phyloP scores from a whole-genome alignment of 2,329 filamentous ascomycete species.

The Parafenestella ontariensis region DNA sequence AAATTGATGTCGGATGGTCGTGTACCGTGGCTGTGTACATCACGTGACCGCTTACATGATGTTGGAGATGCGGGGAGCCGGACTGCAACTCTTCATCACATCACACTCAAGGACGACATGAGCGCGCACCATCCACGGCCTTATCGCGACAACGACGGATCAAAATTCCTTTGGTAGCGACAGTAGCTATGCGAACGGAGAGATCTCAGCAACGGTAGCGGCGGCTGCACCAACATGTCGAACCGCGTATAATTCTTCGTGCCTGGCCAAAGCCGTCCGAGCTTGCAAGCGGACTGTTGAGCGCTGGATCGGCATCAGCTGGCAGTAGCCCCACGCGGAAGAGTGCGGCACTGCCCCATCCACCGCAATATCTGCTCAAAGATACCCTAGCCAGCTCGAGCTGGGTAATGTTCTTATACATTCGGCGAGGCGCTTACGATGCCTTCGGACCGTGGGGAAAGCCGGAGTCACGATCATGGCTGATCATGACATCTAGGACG shows the following conservation, averaged over 20 bases:
- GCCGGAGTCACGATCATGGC: constrained; percentile 21
- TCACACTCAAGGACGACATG: constrained; percentile 1
- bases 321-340: constrained; percentile 13
- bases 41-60: background rate
- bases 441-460: constrained; percentile 32
- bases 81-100: constrained; percentile 4
- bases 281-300: constrained; percentile 17
- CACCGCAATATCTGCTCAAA: constrained; percentile 10
- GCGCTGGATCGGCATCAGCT: constrained; percentile 7
- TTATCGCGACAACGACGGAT: background rate
- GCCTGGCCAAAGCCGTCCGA: constrained; percentile 9
- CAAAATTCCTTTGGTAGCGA: background rate
- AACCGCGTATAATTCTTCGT: background rate
- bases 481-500: constrained; percentile 20
- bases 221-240: background rate
- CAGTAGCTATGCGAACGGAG: background rate
- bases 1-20: background rate
- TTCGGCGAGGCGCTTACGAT: constrained; percentile 14
- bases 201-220: background rate
- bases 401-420: constrained; percentile 16
- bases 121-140: background rate
- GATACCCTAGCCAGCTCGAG: constrained; percentile 12
- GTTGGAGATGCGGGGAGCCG: constrained; percentile 4
- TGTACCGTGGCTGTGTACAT: background rate
- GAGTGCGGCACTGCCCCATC: constrained; percentile 8